A percentile compares a stretch with the other conserved stretches of the same genome.
Evolutionary conservation across 1,284 basidiomycete genomes (phyloP).

Genomic region (Marasmius tenuissimus): DNA sequence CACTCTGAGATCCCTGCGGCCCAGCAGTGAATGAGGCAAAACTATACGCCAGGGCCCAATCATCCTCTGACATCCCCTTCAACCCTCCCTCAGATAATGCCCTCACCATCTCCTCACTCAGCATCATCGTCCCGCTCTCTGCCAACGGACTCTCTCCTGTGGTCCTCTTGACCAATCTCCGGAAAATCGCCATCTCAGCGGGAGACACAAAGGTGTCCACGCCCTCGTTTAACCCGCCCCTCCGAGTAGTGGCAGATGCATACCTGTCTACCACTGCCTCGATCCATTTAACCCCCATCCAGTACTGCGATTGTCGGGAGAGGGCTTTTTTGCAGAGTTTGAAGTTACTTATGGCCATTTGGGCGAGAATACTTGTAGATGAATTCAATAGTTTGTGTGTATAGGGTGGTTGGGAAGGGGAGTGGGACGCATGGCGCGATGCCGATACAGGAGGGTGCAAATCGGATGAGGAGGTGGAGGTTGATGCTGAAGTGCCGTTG

Average conservation of each 20-base stretch:
- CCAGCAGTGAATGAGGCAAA: slow-evolving; percentile 10
- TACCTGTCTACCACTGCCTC: slow-evolving; percentile 14
- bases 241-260: slow-evolving; percentile 6
- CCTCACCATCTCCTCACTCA: no score
- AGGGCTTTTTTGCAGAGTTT: slow-evolving; percentile 13
- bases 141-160: slow-evolving; percentile 6
- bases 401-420: no score
- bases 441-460: no score
- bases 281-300: slow-evolving; percentile 14
- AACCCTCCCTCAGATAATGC: neutral
- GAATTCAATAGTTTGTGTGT: neutral
- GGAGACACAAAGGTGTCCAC: slow-evolving; percentile 11
- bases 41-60: slow-evolving; percentile 13
- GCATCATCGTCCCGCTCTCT: neutral
- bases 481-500: neutral
- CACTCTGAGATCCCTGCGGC: neutral
- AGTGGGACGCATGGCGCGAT: no score
- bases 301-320: slow-evolving; percentile 7
- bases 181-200: slow-evolving; percentile 9
- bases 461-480: no score
- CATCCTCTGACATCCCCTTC: slow-evolving; percentile 8
- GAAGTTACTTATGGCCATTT: slow-evolving; percentile 12
- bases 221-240: slow-evolving; percentile 9
- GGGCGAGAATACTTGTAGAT: slow-evolving; percentile 4
- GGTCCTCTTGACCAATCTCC: slow-evolving; percentile 8